Conservation (phyloP, 768 basidiomycete genomes). For the Leucogyrophana mollusca region DNA sequence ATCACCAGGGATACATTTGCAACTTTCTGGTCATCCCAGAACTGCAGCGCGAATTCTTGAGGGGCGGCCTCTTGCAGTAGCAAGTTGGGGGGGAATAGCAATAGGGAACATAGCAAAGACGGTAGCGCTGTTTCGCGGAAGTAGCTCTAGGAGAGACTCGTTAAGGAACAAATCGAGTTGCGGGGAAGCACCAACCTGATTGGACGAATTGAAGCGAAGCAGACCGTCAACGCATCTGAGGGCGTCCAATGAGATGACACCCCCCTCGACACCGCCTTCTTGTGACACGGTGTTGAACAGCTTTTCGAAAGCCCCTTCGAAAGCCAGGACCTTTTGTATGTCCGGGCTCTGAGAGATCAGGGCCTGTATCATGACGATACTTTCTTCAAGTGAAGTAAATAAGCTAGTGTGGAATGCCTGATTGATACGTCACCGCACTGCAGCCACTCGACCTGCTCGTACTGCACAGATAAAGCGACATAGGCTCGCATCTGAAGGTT, state of each 20-base stretch:
- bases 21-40: constrained; percentile 94
- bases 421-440: constrained; percentile 2
- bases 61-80: constrained; percentile 59
- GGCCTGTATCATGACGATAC: constrained; percentile 76
- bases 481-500: neutral
- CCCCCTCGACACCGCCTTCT: constrained; percentile 93
- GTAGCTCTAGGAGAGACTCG: constrained; percentile 67
- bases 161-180: constrained; percentile 10
- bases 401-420: constrained; percentile 2
- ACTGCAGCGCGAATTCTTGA: constrained; percentile 92
- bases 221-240: constrained; percentile 83
- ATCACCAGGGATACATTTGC: constrained; percentile 77
- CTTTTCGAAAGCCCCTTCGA: constrained; percentile 95
- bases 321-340: constrained; percentile 95
- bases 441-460: no score
- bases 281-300: constrained; percentile 83
- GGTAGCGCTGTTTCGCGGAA: constrained; percentile 87
- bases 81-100: constrained; percentile 68
- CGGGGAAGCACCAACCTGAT: constrained; percentile 61
- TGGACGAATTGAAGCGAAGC: constrained; percentile 89
- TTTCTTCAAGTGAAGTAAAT: constrained; percentile 50
- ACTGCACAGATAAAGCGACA: no score
- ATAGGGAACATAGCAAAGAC: constrained; percentile 61
- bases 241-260: constrained; percentile 82
- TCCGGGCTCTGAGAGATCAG: constrained; percentile 86